Evolutionary conservation across 306 rosid species (phyloP).

Genomic region (Rosa rugosa): DNA sequence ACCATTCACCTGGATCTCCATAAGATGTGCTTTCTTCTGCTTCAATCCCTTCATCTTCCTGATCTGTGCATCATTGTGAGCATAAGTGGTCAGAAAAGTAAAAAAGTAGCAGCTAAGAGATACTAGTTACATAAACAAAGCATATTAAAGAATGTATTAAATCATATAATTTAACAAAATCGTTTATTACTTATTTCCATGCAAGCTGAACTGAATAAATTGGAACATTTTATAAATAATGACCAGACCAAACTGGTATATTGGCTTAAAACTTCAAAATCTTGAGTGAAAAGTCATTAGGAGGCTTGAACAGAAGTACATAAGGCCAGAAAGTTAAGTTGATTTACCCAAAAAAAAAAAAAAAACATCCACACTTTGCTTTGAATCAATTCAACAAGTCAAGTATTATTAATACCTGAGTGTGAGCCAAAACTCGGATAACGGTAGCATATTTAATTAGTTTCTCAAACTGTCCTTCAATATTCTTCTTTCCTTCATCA

Average conservation of each 20-base stretch:
- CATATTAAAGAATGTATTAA: background rate
- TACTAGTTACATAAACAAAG: background rate
- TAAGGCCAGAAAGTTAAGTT: no score
- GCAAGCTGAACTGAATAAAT: no score
- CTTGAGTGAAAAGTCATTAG: no score
- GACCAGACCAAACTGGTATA: no score
- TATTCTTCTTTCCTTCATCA: slow-evolving; percentile 70
- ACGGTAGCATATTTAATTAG: slow-evolving; percentile 70
- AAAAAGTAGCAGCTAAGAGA: background rate
- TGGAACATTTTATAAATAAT: no score
- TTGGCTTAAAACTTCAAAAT: no score
- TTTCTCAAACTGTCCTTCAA: slow-evolving; percentile 68
- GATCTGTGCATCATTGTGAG: slow-evolving; percentile 44
- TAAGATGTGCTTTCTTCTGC: slow-evolving; percentile 86
- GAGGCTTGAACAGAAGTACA: no score
- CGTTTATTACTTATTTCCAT: no score
- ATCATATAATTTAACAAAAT: no score
- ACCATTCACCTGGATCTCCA: slow-evolving; percentile 87
- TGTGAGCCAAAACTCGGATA: slow-evolving; percentile 81
- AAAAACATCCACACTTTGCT: background rate
- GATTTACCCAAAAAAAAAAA: background rate
- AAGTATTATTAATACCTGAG: slow-evolving; percentile 48
- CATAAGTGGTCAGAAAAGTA: background rate
- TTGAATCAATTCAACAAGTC: background rate
- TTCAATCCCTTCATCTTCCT: slow-evolving; percentile 82